phyloP scores from a whole-genome alignment of 495 filamentous ascomycete species.

The Penicillium antarcticum region DNA sequence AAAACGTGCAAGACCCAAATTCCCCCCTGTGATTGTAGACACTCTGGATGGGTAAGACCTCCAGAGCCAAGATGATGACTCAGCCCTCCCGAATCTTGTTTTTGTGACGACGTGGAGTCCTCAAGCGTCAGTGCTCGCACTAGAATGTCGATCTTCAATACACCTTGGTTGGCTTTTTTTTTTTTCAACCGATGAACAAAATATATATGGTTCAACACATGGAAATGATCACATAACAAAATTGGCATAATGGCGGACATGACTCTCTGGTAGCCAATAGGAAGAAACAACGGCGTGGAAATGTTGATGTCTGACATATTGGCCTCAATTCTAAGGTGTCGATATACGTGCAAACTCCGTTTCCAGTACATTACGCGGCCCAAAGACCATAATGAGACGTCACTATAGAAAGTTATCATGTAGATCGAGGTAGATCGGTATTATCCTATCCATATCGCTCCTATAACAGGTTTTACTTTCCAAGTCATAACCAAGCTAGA shows the following conservation, averaged over 20 bases:
- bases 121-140: background rate
- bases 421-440: too few relatives aligned
- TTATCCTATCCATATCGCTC: too few relatives aligned
- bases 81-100: slow-evolving; percentile 6
- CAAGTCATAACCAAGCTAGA: too few relatives aligned
- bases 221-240: background rate
- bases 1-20: background rate
- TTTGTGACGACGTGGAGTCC: slow-evolving; percentile 7
- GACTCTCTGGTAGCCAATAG: too few relatives aligned
- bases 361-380: background rate
- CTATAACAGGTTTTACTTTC: too few relatives aligned
- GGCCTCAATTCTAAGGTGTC: too few relatives aligned
- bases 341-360: background rate
- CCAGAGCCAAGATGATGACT: background rate
- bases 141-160: slow-evolving; percentile 4
- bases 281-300: too few relatives aligned
- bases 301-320: too few relatives aligned
- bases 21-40: background rate
- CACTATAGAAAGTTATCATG: background rate
- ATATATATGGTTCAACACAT: background rate
- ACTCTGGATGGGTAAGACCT: background rate
- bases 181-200: background rate
- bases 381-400: background rate
- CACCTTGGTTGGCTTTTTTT: background rate
- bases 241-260: too few relatives aligned